These are phyloP conservation scores for Microcera coccophila DNA, from an alignment of 2,329 filamentous ascomycete species.

Conservation along the genomic window DNA sequence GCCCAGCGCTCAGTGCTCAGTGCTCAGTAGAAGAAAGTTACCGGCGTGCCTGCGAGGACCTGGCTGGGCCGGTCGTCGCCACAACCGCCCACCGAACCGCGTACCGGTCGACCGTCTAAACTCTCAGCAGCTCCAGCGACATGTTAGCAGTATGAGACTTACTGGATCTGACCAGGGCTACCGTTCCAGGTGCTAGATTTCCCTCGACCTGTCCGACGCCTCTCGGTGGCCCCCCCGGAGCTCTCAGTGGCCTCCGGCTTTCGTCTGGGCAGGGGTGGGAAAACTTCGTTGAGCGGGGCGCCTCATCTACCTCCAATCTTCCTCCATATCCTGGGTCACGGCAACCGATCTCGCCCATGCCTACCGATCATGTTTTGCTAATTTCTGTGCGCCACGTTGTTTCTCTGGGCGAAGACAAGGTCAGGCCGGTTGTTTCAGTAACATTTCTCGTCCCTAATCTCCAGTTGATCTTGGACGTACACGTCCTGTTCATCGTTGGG, in stretches of 20 bases:
- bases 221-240: too few relatives aligned
- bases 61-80: too few relatives aligned
- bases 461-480: too few relatives aligned
- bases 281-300: background rate
- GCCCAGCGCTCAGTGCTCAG: too few relatives aligned
- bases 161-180: background rate
- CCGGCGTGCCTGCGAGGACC: too few relatives aligned
- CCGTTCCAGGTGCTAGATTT: background rate
- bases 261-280: background rate
- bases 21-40: too few relatives aligned
- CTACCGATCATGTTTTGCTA: background rate
- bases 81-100: too few relatives aligned
- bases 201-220: background rate
- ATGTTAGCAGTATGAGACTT: background rate
- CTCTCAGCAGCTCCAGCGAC: background rate
- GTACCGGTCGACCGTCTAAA: too few relatives aligned
- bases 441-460: too few relatives aligned
- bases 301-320: background rate
- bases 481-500: too few relatives aligned
- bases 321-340: background rate
- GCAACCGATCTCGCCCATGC: slow-evolving; percentile 1
- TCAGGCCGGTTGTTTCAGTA: slow-evolving; percentile 13
- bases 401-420: background rate
- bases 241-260: background rate
- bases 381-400: background rate